These are phyloP conservation scores for Amanita rimosa DNA, from an alignment of 768 basidiomycete genomes.

Conservation along the genomic window DNA sequence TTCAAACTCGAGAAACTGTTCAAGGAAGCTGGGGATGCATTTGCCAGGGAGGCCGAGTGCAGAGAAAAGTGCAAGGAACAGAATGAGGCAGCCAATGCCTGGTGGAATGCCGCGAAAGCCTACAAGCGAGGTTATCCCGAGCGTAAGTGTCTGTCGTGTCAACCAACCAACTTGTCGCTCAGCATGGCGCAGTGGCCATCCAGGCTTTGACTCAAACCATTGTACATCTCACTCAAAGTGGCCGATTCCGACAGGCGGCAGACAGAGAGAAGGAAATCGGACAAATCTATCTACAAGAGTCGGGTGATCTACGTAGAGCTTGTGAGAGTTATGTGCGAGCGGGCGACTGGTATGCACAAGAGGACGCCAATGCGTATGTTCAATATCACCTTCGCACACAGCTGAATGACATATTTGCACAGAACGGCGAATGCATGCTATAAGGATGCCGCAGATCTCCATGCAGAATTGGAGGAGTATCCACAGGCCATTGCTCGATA, in stretches of 20 bases:
- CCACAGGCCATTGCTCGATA: constrained; percentile 79
- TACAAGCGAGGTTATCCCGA: constrained; percentile 86
- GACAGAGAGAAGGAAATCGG: constrained; percentile 98
- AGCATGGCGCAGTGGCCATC: constrained; percentile 60
- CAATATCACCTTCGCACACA: not conserved
- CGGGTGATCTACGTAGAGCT: constrained; percentile 69
- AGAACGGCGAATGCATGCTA: constrained; percentile 94
- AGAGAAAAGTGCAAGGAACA: constrained; percentile 77
- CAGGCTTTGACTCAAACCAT: constrained; percentile 81
- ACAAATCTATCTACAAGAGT: constrained; percentile 81
- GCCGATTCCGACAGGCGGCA: constrained; percentile 94
- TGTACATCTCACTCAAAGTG: constrained; percentile 66
- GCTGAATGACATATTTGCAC: constrained; percentile 6
- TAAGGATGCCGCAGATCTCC: constrained; percentile 94
- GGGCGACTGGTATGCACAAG: constrained; percentile 95
- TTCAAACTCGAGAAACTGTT: constrained; percentile 90
- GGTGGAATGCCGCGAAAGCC: constrained; percentile 96
- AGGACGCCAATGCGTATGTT: constrained; percentile 90
- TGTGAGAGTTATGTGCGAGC: constrained; percentile 88
- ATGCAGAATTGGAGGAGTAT: constrained; percentile 83
- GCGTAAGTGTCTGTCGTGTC: constrained; percentile 35
- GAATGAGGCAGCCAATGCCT: constrained; percentile 96
- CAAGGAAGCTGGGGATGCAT: constrained; percentile 86
- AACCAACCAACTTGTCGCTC: constrained; percentile 1
- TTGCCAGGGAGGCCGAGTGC: constrained; percentile 91